Percentiles rank a stretch among this genome's conserved stretches.
phyloP scores from a whole-genome alignment of 2,329 filamentous ascomycete genomes.

The Rhexocercosporidium sp. region DNA sequence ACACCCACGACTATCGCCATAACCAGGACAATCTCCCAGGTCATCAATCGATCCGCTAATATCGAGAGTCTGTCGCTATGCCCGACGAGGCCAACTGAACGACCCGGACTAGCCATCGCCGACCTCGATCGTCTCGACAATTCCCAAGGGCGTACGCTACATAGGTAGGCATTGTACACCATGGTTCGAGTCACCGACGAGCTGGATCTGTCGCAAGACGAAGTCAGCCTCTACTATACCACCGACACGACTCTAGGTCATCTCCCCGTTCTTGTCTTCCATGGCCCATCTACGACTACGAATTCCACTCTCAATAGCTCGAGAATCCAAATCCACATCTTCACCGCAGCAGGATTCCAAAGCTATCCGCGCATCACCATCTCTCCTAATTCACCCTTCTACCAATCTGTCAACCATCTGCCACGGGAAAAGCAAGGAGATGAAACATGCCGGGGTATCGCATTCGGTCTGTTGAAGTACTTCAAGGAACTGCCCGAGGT shows the following conservation, averaged over 20 bases:
- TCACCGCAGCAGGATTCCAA: conserved; percentile 85
- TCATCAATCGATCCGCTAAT: conserved; percentile 21
- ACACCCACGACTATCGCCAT: neutral
- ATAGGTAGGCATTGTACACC: conserved; percentile 40
- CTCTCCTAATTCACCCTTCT: conserved; percentile 89
- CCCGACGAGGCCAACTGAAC: conserved; percentile 35
- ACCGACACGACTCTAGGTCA: conserved; percentile 83
- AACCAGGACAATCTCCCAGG: conserved; percentile 8
- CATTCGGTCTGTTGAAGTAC: conserved; percentile 93
- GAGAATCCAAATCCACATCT: conserved; percentile 92
- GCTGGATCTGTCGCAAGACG: conserved; percentile 77
- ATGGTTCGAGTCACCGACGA: conserved; percentile 87
- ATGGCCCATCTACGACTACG: conserved; percentile 87
- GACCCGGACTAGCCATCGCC: conserved; percentile 31
- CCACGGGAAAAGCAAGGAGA: conserved; percentile 95
- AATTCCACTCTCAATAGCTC: conserved; percentile 89
- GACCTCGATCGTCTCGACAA: conserved; percentile 15
- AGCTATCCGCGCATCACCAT: conserved; percentile 91
- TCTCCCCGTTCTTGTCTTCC: conserved; percentile 86
- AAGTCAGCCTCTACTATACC: conserved; percentile 86
- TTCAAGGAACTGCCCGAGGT: conserved; percentile 83
- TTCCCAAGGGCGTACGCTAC: neutral
- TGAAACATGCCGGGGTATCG: conserved; percentile 87
- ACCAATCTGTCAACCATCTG: conserved; percentile 86
- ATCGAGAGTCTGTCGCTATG: conserved; percentile 31